phyloP scores from a whole-genome alignment of 352 stramenopile genomes.

The Blastocystis sp. region DNA sequence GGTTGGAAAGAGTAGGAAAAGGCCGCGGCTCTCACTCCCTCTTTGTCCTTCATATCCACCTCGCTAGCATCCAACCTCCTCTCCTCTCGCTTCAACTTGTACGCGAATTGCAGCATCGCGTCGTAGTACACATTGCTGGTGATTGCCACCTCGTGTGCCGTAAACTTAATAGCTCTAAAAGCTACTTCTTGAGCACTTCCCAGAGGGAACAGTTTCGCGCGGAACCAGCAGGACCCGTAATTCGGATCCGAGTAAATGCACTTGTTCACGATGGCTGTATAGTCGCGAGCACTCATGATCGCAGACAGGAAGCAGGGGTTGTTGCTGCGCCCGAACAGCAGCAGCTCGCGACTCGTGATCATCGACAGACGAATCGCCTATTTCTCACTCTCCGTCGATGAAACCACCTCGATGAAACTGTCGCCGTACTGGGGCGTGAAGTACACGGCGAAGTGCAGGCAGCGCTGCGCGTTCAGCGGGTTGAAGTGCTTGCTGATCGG shows the following conservation, averaged over 20 bases:
- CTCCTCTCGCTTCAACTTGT: not conserved
- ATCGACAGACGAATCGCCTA: slow-evolving; percentile 54
- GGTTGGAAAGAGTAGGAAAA: slow-evolving; percentile 58
- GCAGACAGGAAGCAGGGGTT: slow-evolving; percentile 20
- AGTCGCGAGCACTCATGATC: slow-evolving; percentile 14
- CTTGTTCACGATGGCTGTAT: slow-evolving; percentile 37
- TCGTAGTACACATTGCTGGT: slow-evolving; percentile 45
- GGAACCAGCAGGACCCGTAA: slow-evolving; percentile 60
- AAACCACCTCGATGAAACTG: slow-evolving; percentile 73
- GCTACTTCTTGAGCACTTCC: slow-evolving; percentile 38
- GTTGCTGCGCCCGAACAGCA: not conserved
- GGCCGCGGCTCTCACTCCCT: not conserved
- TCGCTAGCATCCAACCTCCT: not conserved
- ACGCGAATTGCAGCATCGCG: slow-evolving; percentile 21
- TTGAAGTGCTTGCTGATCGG: slow-evolving; percentile 68
- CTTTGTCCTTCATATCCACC: not conserved
- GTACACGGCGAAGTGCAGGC: slow-evolving; percentile 81
- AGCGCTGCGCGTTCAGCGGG: slow-evolving; percentile 74
- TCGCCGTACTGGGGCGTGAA: slow-evolving; percentile 72
- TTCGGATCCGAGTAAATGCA: slow-evolving; percentile 53
- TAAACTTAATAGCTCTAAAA: slow-evolving; percentile 35
- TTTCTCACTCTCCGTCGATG: slow-evolving; percentile 79
- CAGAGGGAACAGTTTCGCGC: slow-evolving; percentile 47
- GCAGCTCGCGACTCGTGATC: slow-evolving; percentile 5
- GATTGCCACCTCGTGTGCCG: slow-evolving; percentile 33